Conservation (phyloP, 805 yeast genomes). For the Tetrapisispora nanseiensis region DNA sequence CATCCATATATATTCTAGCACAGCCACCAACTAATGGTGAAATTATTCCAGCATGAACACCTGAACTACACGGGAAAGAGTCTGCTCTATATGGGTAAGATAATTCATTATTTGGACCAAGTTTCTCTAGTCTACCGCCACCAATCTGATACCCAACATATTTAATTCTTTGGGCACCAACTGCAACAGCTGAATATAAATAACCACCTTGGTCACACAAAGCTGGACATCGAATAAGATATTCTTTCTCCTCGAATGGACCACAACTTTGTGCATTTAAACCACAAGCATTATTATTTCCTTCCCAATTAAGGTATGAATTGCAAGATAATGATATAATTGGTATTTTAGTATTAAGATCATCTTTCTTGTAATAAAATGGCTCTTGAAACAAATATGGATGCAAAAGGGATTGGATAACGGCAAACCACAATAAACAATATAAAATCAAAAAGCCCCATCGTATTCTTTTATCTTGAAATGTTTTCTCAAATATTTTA, state of each 20-base stretch:
- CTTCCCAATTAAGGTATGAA: constrained; percentile 49
- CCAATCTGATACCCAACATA: constrained; percentile 70
- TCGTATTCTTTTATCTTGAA: constrained; percentile 23
- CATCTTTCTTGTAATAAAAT: constrained; percentile 15
- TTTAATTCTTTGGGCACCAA: constrained; percentile 58
- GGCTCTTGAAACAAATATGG: constrained; percentile 42
- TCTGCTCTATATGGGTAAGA: constrained; percentile 74
- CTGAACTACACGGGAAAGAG: constrained; percentile 84
- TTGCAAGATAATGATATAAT: constrained; percentile 34
- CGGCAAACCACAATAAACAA: constrained; percentile 38
- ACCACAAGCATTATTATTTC: constrained; percentile 72
- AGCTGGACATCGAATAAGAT: constrained; percentile 75
- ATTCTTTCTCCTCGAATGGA: constrained; percentile 35
- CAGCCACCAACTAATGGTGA: constrained; percentile 75
- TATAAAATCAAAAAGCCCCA: constrained; percentile 31
- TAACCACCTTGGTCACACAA: constrained; percentile 71
- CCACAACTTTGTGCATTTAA: constrained; percentile 52
- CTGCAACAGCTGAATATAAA: constrained; percentile 65
- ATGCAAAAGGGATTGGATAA: constrained; percentile 31
- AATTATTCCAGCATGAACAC: constrained; percentile 72
- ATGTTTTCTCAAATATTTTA: constrained; percentile 22
- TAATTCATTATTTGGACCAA: constrained; percentile 18
- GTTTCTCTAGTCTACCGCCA: constrained; percentile 42
- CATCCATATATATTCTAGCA: constrained; percentile 49
- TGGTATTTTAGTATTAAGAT: constrained; percentile 13